Base-by-base conservation (phyloP, 108 stramenopile genomes). In the Skeletonema tropicum region DNA sequence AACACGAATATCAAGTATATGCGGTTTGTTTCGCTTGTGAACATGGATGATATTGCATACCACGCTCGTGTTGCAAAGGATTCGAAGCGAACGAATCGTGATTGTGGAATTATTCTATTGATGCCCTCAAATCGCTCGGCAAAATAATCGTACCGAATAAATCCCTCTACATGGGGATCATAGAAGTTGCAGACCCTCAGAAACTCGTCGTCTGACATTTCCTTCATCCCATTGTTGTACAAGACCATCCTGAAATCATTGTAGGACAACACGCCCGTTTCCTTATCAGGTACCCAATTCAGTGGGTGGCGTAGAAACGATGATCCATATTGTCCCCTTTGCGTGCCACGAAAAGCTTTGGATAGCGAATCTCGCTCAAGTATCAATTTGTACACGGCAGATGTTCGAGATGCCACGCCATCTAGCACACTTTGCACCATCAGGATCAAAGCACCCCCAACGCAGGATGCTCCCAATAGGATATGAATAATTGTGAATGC, bases 401-500 rank as follows among this genome's bases (percentile, higher is more conserved):
- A 35, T 31, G 33, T 60, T 7, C 77, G 67, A 10, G 64, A 60
- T 17, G 80, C 69, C 21, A 87, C 73, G 6, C 86, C 85, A 39
- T 89, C 90, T 26, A 91, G 46, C 6, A 77, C 73, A 57, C 83
- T 85, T 58, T 88, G 80, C 0, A 91, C 77, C 68, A 91, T 87
- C 11, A 89, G 57, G 0, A 83, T 85, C 68, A 91, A 71, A 23
- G 90, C 88, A n/a, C 90, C 90, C 29, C 88, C 87, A 3, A 91
- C 85, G 17, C 81, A 82, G 10, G 83, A 85, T 10, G 90, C 90
- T 7, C 90, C 90, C 67, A 91, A 60, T 12, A 91, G 64, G 33
- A 91, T 91, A 42, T 82, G 86, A 10, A 87, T 26, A 17, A 91
- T 75, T 6, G 90, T 88, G 58, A 91, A 91, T n/a, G 88, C 86